Evolutionary conservation across 2,329 filamentous ascomycete genomes (phyloP), one percentile per base, ranked within the genome.

Genomic region (Colletotrichum sp.): DNA sequence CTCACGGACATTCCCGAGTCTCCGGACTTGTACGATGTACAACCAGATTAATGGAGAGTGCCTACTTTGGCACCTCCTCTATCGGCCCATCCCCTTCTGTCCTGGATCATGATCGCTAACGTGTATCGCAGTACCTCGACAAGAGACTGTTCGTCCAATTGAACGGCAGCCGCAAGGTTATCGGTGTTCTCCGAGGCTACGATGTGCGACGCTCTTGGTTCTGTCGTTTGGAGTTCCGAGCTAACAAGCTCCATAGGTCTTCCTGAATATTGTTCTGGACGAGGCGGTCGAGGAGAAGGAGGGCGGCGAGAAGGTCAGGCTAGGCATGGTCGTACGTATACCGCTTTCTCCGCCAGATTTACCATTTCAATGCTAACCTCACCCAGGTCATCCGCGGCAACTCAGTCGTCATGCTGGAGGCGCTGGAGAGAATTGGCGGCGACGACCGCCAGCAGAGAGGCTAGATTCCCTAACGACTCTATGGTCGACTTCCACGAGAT

Each of bases 131-230:
- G 97, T 99, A 99, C 87, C 96, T 99, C 87, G 97, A 99, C 90
- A 99, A 99, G 92, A 92, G 96, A 87, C 92, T 99, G 83, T 98
- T 98, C 86, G 96, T 99, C 80, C 96, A 99, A 86, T 90, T 99
- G 71, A 99, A 99, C 87, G 97, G 97, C 83, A 98, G 96, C 86
- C 95, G 97, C 85, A 99, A 98, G 87, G 96, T 99, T 77, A 95
- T 98, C 85, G 97, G 98, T 72, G 92, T 98, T 68, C 91, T 99
- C 74, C 93, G 97, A 79, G 97, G 97, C 76, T 99, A 99, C 86
- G 97, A 99, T 92, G 97, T 98, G 88, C 79, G 94, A 82, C 64
- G 18, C 9, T 21, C 34, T 18, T 18, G 32, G n/a, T 26, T 52
- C 1, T 21, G 6, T 43, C 55, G 6, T 21, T 14, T 24, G 16